phyloP scores from a whole-genome alignment of 768 basidiomycete genomes.

The Kwoniella mangroviensis region DNA sequence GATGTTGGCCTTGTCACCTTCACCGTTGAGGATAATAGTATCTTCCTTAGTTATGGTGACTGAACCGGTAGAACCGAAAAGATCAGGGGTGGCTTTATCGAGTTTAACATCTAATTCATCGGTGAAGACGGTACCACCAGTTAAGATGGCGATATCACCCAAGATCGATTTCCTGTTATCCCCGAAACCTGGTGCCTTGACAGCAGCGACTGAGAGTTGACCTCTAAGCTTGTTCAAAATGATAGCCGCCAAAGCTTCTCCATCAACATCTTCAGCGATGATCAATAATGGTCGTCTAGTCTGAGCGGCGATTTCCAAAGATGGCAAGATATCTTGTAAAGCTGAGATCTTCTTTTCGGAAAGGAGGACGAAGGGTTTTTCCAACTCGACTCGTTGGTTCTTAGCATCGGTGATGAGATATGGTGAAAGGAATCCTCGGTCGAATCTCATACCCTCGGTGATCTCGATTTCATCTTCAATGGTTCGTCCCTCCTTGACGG shows the following conservation, averaged over 20 bases:
- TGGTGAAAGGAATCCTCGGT: constrained; percentile 96
- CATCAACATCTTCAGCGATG: constrained; percentile 96
- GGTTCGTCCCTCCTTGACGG: constrained; percentile 97
- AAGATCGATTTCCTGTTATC: constrained; percentile 99
- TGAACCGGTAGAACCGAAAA: constrained; percentile 87
- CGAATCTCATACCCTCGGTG: constrained; percentile 99
- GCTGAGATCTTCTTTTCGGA: constrained; percentile 97
- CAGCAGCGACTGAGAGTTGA: constrained; percentile 87
- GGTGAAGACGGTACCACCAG: constrained; percentile 96
- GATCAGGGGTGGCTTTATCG: constrained; percentile 81
- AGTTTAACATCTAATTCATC: constrained; percentile 97
- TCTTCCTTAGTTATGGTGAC: constrained; percentile 98
- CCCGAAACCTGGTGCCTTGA: constrained; percentile 96
- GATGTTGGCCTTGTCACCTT: constrained; percentile 86
- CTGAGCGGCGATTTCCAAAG: constrained; percentile 67
- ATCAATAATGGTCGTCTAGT: constrained; percentile 88
- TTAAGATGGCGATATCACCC: constrained; percentile 94
- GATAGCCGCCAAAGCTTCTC: constrained; percentile 95
- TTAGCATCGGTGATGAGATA: constrained; percentile 99
- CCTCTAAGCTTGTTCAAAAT: constrained; percentile 99
- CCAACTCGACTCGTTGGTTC: constrained; percentile 91
- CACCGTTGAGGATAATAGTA: constrained; percentile 93
- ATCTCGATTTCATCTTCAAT: constrained; percentile 99
- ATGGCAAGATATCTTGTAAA: constrained; percentile 91
- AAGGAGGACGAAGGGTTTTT: constrained; percentile 91